Evolutionary conservation across 2,329 filamentous ascomycete species (phyloP).

Genomic region (Aureobasidium melanogenum): DNA sequence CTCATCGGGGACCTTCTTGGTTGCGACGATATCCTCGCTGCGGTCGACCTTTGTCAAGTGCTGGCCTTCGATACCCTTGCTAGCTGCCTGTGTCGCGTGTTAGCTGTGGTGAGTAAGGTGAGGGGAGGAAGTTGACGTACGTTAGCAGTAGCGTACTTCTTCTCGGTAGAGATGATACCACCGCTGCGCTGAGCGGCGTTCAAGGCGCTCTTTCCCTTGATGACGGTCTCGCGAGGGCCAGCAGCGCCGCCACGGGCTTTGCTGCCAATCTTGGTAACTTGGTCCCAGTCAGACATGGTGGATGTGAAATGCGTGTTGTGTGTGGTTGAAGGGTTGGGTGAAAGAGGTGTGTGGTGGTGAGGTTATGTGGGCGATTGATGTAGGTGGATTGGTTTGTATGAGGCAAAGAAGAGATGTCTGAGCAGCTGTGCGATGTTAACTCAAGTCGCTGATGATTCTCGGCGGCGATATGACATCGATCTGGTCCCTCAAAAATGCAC

Average conservation of each 20-base stretch:
- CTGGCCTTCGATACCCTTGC: constrained; percentile 61
- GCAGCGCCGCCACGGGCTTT: constrained; percentile 63
- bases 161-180: constrained; percentile 72
- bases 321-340: background rate
- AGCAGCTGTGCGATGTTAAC: background rate
- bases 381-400: background rate
- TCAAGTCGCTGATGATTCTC: background rate
- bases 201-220: constrained; percentile 72
- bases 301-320: constrained; percentile 12
- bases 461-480: constrained; percentile 5
- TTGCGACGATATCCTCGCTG: constrained; percentile 93
- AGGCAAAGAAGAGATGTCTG: constrained; percentile 1
- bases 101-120: constrained; percentile 29
- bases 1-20: constrained; percentile 74
- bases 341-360: background rate
- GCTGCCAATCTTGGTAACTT: constrained; percentile 86
- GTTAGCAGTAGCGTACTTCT: constrained; percentile 78
- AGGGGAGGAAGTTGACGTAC: constrained; percentile 44
- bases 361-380: background rate
- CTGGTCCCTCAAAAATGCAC: background rate
- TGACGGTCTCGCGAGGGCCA: constrained; percentile 70
- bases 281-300: constrained; percentile 67
- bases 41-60: constrained; percentile 97
- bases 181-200: constrained; percentile 85
- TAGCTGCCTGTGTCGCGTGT: constrained; percentile 28